These are phyloP conservation scores for Neonectria coccinea DNA, from an alignment of 2,329 filamentous ascomycete genomes.

Conservation along the genomic window DNA sequence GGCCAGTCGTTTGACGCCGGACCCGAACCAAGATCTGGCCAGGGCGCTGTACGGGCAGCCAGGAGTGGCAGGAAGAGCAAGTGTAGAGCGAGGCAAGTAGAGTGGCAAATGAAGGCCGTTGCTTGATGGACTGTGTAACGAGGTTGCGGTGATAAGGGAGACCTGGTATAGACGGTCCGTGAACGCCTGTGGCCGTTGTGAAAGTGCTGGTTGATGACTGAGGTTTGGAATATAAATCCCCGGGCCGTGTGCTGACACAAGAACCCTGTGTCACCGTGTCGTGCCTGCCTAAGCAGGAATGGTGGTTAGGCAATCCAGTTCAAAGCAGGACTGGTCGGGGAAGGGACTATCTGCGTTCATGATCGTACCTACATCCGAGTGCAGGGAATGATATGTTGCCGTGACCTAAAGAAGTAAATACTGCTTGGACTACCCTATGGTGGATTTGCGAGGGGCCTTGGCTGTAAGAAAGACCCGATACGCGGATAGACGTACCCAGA, in stretches of 20 bases:
- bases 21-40: constrained; percentile 9
- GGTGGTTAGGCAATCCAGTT: too few relatives aligned
- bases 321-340: too few relatives aligned
- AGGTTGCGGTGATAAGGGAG: not conserved
- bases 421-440: not conserved
- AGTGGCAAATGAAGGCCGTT: not conserved
- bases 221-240: not conserved
- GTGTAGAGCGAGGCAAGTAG: constrained; percentile 16
- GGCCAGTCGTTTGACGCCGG: not conserved
- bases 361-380: too few relatives aligned
- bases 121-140: too few relatives aligned
- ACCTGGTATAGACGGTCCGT: not conserved
- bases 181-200: not conserved
- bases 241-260: too few relatives aligned
- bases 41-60: constrained; percentile 26
- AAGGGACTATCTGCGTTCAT: too few relatives aligned
- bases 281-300: too few relatives aligned
- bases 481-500: not conserved
- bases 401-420: too few relatives aligned
- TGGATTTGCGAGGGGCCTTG: not conserved
- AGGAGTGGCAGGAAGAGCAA: constrained; percentile 20
- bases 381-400: too few relatives aligned
- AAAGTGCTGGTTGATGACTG: not conserved
- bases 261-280: too few relatives aligned
- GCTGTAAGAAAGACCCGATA: not conserved